These are phyloP conservation scores for Striga asiatica DNA, from an alignment of 257 asterid species.

Conservation along the genomic window DNA sequence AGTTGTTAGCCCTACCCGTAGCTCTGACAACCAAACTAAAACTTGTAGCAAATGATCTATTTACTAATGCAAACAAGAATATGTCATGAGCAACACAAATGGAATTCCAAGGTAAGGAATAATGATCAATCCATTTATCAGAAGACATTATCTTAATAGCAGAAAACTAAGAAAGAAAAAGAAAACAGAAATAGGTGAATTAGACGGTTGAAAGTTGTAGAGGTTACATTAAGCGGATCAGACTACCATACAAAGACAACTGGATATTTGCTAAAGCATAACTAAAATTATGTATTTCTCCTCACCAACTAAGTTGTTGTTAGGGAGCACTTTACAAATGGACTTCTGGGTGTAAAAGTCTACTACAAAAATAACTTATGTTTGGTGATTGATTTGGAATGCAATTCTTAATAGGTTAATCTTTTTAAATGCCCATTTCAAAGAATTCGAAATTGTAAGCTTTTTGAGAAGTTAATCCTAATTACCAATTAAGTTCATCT, in stretches of 20 bases:
- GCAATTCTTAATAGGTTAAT: too few species aligned
- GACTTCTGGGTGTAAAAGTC: too few species aligned
- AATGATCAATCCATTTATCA: neutral
- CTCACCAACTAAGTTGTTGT: neutral
- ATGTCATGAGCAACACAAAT: neutral
- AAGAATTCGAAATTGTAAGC: too few species aligned
- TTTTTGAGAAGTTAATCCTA: too few species aligned
- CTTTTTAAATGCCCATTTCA: too few species aligned
- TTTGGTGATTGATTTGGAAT: too few species aligned
- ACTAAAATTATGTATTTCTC: neutral
- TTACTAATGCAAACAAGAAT: neutral
- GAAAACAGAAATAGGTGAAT: neutral
- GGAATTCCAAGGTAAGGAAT: neutral
- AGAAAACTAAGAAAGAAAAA: neutral
- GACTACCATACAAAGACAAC: neutral
- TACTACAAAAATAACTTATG: too few species aligned
- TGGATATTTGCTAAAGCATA: neutral
- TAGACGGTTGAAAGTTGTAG: neutral
- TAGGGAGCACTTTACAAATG: too few species aligned
- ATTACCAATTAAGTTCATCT: too few species aligned
- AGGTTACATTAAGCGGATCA: neutral
- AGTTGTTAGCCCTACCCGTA: conserved; percentile 3
- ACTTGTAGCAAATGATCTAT: too few species aligned
- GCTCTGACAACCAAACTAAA: too few species aligned
- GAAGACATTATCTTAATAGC: neutral